Evolutionary conservation across 1,284 basidiomycete genomes (phyloP).

Genomic region (Inonotus hispidus): DNA sequence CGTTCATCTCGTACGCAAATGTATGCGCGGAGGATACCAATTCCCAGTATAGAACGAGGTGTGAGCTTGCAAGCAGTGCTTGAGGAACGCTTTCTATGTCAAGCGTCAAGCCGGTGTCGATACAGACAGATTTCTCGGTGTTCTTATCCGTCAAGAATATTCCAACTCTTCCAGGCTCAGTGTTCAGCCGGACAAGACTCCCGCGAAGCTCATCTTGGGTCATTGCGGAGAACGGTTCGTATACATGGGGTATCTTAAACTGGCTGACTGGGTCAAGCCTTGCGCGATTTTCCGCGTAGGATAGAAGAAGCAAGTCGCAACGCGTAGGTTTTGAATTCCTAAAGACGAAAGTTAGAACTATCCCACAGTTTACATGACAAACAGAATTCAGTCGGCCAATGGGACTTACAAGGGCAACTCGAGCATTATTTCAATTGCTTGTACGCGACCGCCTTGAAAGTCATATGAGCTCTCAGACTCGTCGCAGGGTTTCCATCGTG

Average conservation of each 20-base stretch:
- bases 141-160: constrained; percentile 12
- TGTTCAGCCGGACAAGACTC: constrained; percentile 1
- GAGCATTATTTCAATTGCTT: constrained; percentile 15
- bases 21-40: constrained; percentile 1
- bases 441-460: neutral
- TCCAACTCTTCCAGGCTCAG: neutral
- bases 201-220: constrained; percentile 12
- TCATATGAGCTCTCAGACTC: constrained; percentile 11
- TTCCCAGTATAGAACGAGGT: constrained; percentile 15
- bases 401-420: constrained; percentile 7
- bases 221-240: constrained; percentile 14
- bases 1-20: constrained; percentile 3
- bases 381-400: neutral
- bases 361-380: neutral
- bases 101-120: constrained; percentile 11
- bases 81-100: constrained; percentile 7
- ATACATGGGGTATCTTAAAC: constrained; percentile 6
- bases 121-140: constrained; percentile 11
- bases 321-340: constrained; percentile 1
- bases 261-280: neutral
- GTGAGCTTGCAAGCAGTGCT: constrained; percentile 2
- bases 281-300: neutral
- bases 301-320: constrained; percentile 8
- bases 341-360: neutral
- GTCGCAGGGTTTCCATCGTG: constrained; percentile 14